These are phyloP conservation scores for Stachybotrys echinatus DNA, from an alignment of 2,329 filamentous ascomycete species.

Conservation along the genomic window DNA sequence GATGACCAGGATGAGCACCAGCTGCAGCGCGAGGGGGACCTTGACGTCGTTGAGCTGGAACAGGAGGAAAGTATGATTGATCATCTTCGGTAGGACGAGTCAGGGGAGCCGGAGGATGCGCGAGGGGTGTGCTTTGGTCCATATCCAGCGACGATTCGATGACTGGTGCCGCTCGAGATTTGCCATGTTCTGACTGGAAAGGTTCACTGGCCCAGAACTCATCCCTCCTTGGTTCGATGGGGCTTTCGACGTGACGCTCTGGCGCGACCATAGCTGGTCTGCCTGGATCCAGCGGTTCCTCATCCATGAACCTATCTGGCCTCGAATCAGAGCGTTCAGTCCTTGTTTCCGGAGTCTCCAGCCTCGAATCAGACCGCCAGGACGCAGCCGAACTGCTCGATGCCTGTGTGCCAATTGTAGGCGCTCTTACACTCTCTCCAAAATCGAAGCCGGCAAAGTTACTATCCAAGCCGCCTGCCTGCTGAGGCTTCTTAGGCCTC, in stretches of 20 bases:
- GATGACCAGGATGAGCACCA: neutral
- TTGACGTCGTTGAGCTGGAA: neutral
- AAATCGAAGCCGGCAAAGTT: slow-evolving; percentile 34
- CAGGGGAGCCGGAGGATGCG: neutral
- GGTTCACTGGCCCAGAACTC: neutral
- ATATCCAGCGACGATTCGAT: neutral
- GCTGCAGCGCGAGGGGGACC: slow-evolving; percentile 4
- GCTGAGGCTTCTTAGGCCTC: slow-evolving; percentile 13
- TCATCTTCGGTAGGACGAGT: neutral
- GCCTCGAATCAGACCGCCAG: neutral
- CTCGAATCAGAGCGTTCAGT: neutral
- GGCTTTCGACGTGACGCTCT: neutral
- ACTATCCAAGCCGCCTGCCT: slow-evolving; percentile 26
- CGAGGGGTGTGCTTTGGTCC: neutral
- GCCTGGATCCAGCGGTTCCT: neutral
- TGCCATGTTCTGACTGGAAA: neutral
- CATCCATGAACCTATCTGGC: neutral
- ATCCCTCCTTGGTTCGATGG: neutral
- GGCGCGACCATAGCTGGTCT: neutral
- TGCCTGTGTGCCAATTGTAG: neutral
- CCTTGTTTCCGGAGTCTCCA: too few relatives aligned
- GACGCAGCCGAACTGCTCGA: neutral
- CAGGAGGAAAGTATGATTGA: neutral
- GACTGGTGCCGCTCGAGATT: neutral
- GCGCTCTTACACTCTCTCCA: slow-evolving; percentile 21